A percentile compares a stretch with the other conserved stretches of the same genome.
Evolutionary conservation across 306 rosid species (phyloP).

Genomic region (Oxytropis ochrocephala): DNA sequence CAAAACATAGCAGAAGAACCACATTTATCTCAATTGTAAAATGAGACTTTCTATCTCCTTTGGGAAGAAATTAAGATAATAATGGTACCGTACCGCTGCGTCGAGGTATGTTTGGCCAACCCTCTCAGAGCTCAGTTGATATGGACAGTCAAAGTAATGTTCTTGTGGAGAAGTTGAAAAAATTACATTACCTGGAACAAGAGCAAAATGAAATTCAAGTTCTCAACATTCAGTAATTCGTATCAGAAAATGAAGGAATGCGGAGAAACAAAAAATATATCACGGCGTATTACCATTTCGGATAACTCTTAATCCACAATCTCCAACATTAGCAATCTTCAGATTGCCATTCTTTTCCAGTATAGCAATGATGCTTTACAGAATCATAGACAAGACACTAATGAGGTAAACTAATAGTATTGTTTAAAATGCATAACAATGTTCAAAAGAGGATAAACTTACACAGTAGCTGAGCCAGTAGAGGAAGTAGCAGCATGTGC

Average conservation of each 20-base stretch:
- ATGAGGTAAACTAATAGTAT: not conserved
- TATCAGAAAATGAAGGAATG: not conserved
- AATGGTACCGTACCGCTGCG: constrained; percentile 44
- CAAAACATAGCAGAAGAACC: constrained; percentile 23
- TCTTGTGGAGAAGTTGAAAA: constrained; percentile 89
- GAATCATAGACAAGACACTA: not conserved
- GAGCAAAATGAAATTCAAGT: constrained; percentile 5
- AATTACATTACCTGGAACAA: constrained; percentile 43
- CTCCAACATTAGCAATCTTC: constrained; percentile 90
- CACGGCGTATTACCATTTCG: constrained; percentile 54
- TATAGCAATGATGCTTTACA: constrained; percentile 66
- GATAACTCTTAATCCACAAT: constrained; percentile 75
- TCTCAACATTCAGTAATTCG: not conserved
- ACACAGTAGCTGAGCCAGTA: constrained; percentile 92
- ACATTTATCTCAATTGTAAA: constrained; percentile 1
- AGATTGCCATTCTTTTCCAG: constrained; percentile 74
- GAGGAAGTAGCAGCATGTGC: constrained; percentile 90
- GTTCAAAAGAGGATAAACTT: constrained; percentile 19
- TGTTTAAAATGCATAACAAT: not conserved
- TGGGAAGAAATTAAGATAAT: not conserved
- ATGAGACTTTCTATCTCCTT: not conserved
- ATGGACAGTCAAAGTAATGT: constrained; percentile 91
- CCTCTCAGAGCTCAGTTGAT: constrained; percentile 76
- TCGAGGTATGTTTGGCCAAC: constrained; percentile 86
- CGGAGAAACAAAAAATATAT: not conserved